Conservation (phyloP, 1,284 basidiomycete species). For the Baeospora myosura region DNA sequence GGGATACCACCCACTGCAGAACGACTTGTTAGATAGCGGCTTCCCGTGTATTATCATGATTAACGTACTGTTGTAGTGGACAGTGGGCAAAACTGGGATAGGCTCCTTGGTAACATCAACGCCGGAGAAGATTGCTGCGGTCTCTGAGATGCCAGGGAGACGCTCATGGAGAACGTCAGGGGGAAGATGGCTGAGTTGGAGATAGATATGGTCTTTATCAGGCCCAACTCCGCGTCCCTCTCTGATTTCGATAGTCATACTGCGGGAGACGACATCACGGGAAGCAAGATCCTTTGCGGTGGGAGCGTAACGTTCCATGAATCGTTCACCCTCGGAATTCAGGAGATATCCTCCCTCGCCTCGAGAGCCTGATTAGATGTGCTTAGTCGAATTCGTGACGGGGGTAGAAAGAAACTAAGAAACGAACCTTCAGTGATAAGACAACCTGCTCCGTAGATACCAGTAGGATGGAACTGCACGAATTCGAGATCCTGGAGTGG, state of each 20-base stretch:
- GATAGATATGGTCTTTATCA: conserved; percentile 96
- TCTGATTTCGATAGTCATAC: conserved; percentile 98
- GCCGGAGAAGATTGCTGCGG: conserved; percentile 97
- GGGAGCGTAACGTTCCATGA: conserved; percentile 99
- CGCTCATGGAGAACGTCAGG: conserved; percentile 95
- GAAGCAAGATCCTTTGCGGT: conserved; percentile 99
- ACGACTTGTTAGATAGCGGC: conserved; percentile 15
- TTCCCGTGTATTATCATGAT: neutral
- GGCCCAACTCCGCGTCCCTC: conserved; percentile 99
- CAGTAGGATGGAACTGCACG: conserved; percentile 99
- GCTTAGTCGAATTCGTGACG: neutral
- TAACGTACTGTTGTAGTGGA: conserved; percentile 87
- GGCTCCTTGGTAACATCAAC: conserved; percentile 99
- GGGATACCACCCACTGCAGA: conserved; percentile 95
- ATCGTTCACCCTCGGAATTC: conserved; percentile 98
- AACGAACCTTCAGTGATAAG: conserved; percentile 89
- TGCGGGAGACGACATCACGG: conserved; percentile 98
- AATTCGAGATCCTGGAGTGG: conserved; percentile 98
- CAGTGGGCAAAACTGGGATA: conserved; percentile 93
- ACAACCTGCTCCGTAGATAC: conserved; percentile 99
- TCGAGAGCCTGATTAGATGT: conserved; percentile 70
- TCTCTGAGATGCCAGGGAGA: conserved; percentile 99
- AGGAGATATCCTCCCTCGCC: conserved; percentile 99
- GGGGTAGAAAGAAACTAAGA: neutral
- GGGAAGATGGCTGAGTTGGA: conserved; percentile 96